These are phyloP conservation scores for Leccinum arenicola DNA, from an alignment of 768 basidiomycete species.

Conservation along the genomic window DNA sequence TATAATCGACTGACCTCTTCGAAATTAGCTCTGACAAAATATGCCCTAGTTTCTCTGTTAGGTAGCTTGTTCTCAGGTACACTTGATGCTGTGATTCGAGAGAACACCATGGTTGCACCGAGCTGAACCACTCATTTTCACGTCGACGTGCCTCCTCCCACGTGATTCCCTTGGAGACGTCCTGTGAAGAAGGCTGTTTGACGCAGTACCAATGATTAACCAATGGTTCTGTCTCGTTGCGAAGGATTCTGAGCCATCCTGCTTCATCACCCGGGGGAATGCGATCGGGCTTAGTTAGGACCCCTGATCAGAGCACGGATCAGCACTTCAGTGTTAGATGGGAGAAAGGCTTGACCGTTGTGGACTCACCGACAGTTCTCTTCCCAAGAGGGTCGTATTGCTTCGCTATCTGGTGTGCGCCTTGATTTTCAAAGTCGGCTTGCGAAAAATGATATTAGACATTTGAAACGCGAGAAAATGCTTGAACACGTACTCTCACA, in stretches of 20 bases:
- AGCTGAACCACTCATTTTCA: constrained; percentile 59
- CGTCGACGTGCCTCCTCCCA: constrained; percentile 60
- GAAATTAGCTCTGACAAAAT: constrained; percentile 63
- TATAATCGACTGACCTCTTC: constrained; percentile 43
- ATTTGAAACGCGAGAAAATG: constrained; percentile 10
- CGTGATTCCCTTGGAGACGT: constrained; percentile 27
- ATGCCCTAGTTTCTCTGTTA: constrained; percentile 57
- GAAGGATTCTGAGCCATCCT: constrained; percentile 54
- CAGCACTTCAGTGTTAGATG: constrained; percentile 25
- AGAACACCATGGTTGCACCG: constrained; percentile 50
- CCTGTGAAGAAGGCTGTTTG: constrained; percentile 37
- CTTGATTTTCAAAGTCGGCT: constrained; percentile 84
- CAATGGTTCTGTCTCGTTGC: constrained; percentile 43
- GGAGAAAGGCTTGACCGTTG: constrained; percentile 47
- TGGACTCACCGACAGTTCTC: constrained; percentile 61
- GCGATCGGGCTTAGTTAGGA: constrained; percentile 72
- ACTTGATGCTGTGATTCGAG: constrained; percentile 49
- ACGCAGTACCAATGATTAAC: constrained; percentile 37
- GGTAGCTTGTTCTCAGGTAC: constrained; percentile 53
- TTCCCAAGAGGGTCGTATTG: constrained; percentile 56
- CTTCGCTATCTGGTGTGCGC: constrained; percentile 65
- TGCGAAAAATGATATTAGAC: constrained; percentile 38
- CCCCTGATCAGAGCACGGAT: constrained; percentile 6
- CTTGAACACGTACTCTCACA: constrained; percentile 25
- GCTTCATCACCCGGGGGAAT: constrained; percentile 31